Evolutionary conservation across 306 rosid genomes (phyloP), one percentile per base, ranked within the genome.

Genomic region (Inga leiocalycina): DNA sequence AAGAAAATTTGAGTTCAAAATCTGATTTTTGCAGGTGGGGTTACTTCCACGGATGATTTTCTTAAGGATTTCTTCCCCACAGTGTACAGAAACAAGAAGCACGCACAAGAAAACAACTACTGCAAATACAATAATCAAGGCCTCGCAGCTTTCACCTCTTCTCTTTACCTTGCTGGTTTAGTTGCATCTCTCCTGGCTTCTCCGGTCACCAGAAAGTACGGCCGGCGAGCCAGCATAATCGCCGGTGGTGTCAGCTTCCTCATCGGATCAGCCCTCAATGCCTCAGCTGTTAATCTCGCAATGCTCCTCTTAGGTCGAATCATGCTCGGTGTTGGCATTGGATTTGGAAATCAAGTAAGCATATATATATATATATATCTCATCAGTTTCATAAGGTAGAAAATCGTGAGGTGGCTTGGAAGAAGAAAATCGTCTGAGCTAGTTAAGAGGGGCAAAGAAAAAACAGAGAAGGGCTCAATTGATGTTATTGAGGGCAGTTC

Each of bases 311-410:
- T 92, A 34, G 98, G 99, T 16, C 86, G 98, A 69, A 91, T 95
- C 82, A 87, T 95, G 99, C 98, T 95, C 54, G 99, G 99, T 39
- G 81, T 95, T 56, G 99, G 99, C 71, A 95, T 95, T 49, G 99
- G 99, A 57, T 95, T 95, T 78, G 99, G 97, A 64, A 92, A 95
- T 83, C 99, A 95, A 97, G 98, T 95, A 81, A 20, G 13, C 8
- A 3, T 5, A 37, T 5, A 37, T 0, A 37, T 5, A 37, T 5
- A 37, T 5, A 5, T 5, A 5, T 37, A 0, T 37, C 5, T 37
- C 5, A 37, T 39, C 3, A 32, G 34, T 32, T 32, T 32, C 34
- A 32, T 27, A 27, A 27, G 30, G 1, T 27, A 27, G 30, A 27
- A 27, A 27, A 27, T 27, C 30, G 30, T 27, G 30, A 27, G 30